phyloP scores from a whole-genome alignment of 148 eudicot genomes.

The Tetragonia tetragonoides region DNA sequence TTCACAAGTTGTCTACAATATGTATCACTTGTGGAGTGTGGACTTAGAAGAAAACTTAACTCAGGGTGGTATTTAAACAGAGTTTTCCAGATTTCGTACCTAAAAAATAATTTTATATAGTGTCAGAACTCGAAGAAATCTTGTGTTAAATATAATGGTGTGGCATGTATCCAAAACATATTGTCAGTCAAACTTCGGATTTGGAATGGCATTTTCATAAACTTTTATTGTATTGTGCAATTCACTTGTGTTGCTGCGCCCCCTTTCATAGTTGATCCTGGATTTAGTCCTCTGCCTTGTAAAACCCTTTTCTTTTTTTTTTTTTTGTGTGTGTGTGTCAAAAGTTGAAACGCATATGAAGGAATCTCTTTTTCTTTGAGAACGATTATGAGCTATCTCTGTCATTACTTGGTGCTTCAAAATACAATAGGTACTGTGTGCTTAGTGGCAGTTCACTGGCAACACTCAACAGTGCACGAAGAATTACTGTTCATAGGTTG shows the following conservation, averaged over 20 bases:
- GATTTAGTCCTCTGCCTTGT: background rate
- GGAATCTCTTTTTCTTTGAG: background rate
- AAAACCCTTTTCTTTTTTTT: too few species aligned
- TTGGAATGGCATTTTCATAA: background rate
- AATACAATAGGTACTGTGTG: background rate
- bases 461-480: too few species aligned
- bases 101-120: background rate
- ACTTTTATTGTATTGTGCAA: background rate
- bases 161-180: background rate
- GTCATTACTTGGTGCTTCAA: background rate
- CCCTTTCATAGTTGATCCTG: background rate
- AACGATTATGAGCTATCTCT: background rate
- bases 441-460: background rate
- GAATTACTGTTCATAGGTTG: too few species aligned
- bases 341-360: background rate
- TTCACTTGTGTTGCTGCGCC: background rate
- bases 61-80: background rate
- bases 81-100: background rate
- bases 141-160: background rate
- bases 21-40: background rate
- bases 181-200: background rate
- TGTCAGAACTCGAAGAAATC: background rate
- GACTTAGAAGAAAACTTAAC: background rate
- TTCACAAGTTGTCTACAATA: background rate
- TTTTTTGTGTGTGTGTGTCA: background rate